Evolutionary conservation across 1,139 yeast species (phyloP), one percentile per base, ranked within the genome.

Genomic region (Geotrichum cucujoidarum): DNA sequence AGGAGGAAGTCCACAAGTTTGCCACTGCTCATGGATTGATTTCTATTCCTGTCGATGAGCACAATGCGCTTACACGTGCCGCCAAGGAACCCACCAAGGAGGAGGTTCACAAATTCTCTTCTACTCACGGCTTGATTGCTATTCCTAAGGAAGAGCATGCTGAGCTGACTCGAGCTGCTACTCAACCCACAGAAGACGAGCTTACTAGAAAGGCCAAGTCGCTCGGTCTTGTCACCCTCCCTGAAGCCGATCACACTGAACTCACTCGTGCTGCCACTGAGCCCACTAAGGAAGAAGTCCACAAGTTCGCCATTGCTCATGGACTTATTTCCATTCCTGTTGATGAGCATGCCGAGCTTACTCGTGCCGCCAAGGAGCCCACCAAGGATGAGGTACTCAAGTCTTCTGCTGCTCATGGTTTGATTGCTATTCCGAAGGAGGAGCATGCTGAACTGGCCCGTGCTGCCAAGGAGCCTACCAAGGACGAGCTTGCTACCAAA

Each of bases 291-390:
- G 47, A 55, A 4, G 67, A 65, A 32, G 43, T 67, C 20, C 63
- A 24, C 13, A 43, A 43, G 11, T 25, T 33, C 11, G 35, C 47
- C 16, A 30, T 32, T 18, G 25, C 34, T 38, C 36, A 40, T 47
- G 70, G 73, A 41, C 61, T 79, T 53, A 73, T 74, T 3, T 50
- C 77, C 16, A 53, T 81, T 14, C 71, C 81, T 2, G 57, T 62
- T 41, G 55, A 53, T 0, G 66, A 64, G 18, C 57, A 57, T 24
- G 54, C 57, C 3, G 51, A 49, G 2, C 48, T 68, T 27, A 46
- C 52, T 1, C 50, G 59, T 17, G 49, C 55, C 21, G 57, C 58
- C 3, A 32, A 41, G 6, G 50, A 56, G 21, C 61, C 55, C 31
- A 51, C 62, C 2, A 32, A 33, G 3, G 55, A 55, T 4, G 59